phyloP scores from a whole-genome alignment of 495 filamentous ascomycete genomes.

The Trichoderma asperelloides region DNA sequence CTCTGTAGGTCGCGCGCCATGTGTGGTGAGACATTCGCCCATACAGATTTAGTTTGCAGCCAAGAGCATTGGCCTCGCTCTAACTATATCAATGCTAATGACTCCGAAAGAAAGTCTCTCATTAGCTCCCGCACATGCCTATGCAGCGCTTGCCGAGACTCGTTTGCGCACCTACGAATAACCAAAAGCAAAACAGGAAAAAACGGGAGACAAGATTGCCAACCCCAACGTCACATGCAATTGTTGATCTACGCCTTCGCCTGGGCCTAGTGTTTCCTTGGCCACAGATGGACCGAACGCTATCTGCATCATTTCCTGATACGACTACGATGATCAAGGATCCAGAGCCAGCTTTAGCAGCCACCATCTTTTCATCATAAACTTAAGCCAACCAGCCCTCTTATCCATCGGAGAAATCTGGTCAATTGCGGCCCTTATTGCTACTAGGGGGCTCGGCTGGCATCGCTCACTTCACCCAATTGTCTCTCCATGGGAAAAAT shows the following conservation, averaged over 20 bases:
- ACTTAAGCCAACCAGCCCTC: not conserved
- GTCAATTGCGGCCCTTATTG: not conserved
- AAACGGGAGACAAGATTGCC: not conserved
- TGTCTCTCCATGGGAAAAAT: not conserved
- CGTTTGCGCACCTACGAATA: not conserved
- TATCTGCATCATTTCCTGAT: not conserved
- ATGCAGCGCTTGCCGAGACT: not conserved
- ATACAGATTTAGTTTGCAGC: not conserved
- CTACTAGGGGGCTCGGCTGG: not conserved
- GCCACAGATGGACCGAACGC: not conserved
- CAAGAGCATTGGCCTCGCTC: not conserved
- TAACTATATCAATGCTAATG: not conserved
- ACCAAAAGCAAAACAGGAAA: not conserved
- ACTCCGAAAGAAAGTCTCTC: not conserved
- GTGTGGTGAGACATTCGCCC: not conserved
- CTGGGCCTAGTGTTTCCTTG: not conserved
- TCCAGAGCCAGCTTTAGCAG: not conserved
- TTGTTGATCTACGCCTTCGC: not conserved
- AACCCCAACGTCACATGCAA: not conserved
- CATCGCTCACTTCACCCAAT: not conserved
- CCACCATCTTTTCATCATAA: not conserved
- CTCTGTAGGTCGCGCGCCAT: not conserved
- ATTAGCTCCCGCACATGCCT: not conserved
- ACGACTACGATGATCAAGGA: not conserved
- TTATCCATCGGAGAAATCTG: not conserved